Percentiles rank a stretch among this genome's conserved stretches.
phyloP scores from a whole-genome alignment of 1,284 basidiomycete genomes.

The Leccinum griseonigrum region DNA sequence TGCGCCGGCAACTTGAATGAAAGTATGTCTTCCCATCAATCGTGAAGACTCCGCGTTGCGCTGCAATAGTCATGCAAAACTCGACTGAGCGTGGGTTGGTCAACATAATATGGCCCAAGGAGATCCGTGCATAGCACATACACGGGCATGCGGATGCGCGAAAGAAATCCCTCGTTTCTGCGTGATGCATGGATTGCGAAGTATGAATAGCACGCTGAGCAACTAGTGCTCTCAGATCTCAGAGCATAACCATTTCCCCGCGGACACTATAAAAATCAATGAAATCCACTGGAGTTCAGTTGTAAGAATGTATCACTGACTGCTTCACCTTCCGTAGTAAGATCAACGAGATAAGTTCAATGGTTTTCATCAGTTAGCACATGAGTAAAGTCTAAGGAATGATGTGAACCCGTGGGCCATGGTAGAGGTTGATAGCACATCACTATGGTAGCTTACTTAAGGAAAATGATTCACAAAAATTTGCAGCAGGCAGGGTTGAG shows the following conservation, averaged over 20 bases:
- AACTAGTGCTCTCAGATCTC: background rate
- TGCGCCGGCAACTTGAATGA: background rate
- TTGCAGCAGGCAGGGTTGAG: too few species aligned
- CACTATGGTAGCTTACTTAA: too few species aligned
- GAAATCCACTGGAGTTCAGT: background rate
- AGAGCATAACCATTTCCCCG: background rate
- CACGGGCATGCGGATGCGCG: background rate
- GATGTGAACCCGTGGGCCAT: too few species aligned
- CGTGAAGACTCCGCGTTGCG: background rate
- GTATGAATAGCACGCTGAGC: background rate
- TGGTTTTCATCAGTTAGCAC: background rate
- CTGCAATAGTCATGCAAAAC: background rate
- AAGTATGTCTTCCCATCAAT: constrained; percentile 3
- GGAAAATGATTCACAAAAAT: too few species aligned
- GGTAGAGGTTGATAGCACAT: too few species aligned
- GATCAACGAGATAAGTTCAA: background rate
- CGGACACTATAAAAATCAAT: background rate
- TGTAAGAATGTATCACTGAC: background rate
- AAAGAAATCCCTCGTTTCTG: background rate
- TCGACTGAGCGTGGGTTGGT: background rate
- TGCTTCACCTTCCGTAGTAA: background rate
- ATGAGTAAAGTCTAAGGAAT: too few species aligned
- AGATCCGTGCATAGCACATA: background rate
- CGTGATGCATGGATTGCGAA: background rate
- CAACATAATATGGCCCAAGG: background rate